phyloP scores from a whole-genome alignment of 1,139 yeast genomes.

The Kodamaea sp. region DNA sequence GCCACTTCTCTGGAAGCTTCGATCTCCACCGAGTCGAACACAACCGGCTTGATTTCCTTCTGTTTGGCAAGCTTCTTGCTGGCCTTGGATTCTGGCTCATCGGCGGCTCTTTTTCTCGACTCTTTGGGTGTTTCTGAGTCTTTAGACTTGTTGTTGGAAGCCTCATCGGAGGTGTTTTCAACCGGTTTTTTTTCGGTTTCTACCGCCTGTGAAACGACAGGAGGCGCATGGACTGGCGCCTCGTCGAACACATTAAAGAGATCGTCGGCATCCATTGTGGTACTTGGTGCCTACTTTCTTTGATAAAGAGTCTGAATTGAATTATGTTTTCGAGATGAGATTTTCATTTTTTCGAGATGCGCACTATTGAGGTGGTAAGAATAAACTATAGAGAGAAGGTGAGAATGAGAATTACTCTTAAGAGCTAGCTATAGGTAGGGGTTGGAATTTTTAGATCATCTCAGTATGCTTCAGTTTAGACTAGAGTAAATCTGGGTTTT shows the following conservation, averaged over 20 bases:
- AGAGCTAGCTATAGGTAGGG: too few species aligned
- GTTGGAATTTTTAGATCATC: too few species aligned
- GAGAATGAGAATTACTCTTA: not conserved
- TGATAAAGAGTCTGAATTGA: too few species aligned
- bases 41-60: slow-evolving; percentile 59
- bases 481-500: too few species aligned
- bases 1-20: slow-evolving; percentile 89
- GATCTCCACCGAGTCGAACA: slow-evolving; percentile 85
- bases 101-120: slow-evolving; percentile 16
- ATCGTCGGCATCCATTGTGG: slow-evolving; percentile 48
- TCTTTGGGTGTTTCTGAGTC: not conserved
- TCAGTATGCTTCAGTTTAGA: too few species aligned
- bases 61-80: slow-evolving; percentile 13
- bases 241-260: slow-evolving; percentile 72
- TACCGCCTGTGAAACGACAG: slow-evolving; percentile 15
- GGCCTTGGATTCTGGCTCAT: slow-evolving; percentile 9
- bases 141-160: slow-evolving; percentile 5
- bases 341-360: not conserved
- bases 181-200: slow-evolving; percentile 1
- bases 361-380: not conserved
- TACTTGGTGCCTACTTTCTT: slow-evolving; percentile 1
- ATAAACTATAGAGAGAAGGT: not conserved
- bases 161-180: slow-evolving; percentile 9
- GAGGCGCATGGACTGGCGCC: slow-evolving; percentile 45
- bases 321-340: not conserved